These are phyloP conservation scores for Coccinonectria pachysandricola DNA, from an alignment of 2,329 filamentous ascomycete genomes.

Conservation along the genomic window DNA sequence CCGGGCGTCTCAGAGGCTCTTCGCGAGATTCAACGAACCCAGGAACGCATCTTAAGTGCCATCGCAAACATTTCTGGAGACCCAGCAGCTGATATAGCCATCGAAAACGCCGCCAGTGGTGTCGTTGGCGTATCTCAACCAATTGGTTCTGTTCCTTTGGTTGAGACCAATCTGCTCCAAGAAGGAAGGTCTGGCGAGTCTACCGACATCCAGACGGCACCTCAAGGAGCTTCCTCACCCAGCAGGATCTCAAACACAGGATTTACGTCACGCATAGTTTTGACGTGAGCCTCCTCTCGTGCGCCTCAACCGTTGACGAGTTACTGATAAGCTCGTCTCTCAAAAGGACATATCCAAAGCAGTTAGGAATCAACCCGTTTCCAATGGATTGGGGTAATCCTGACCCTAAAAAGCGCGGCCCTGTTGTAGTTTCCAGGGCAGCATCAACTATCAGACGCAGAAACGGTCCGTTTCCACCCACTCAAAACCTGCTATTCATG, in stretches of 20 bases:
- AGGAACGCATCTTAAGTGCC: constrained; percentile 29
- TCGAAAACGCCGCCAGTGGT: constrained; percentile 1
- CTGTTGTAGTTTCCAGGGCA: constrained; percentile 75
- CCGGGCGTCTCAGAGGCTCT: constrained; percentile 20
- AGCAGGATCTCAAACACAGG: no score
- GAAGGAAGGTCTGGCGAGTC: no score
- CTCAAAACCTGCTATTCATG: constrained; percentile 4
- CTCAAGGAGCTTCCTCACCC: no score
- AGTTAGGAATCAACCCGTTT: constrained; percentile 88
- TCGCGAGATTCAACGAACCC: constrained; percentile 32
- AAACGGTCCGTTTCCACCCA: constrained; percentile 50
- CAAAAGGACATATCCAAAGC: constrained; percentile 72
- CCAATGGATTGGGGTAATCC: constrained; percentile 77
- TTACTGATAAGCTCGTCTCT: constrained; percentile 6
- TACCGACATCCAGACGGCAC: no score
- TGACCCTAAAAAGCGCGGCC: constrained; percentile 67
- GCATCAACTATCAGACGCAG: constrained; percentile 66
- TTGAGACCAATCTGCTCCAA: no score
- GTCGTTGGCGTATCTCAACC: no score
- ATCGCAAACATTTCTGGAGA: constrained; percentile 29
- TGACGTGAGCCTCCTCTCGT: constrained; percentile 34
- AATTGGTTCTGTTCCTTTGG: no score
- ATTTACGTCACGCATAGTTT: constrained; percentile 44
- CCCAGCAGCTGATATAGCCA: constrained; percentile 9
- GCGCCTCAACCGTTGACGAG: neutral